Evolutionary conservation across 1,284 basidiomycete genomes (phyloP).

Genomic region (Cryptococcus depauperatus): DNA sequence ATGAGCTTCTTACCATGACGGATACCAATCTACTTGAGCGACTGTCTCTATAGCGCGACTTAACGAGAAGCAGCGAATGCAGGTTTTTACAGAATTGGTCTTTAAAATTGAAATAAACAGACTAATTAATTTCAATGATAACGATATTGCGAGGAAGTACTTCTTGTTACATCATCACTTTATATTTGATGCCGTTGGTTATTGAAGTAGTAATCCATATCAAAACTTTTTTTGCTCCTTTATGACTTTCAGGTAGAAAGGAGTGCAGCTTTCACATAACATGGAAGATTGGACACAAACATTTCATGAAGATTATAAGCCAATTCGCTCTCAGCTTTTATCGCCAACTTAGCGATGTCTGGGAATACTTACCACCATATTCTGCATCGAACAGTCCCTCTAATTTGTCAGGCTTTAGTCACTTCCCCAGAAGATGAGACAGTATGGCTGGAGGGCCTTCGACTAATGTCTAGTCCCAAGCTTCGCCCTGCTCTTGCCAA

Average conservation of each 20-base stretch:
- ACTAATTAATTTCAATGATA: too few species aligned
- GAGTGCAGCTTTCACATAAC: not conserved
- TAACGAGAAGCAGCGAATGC: too few species aligned
- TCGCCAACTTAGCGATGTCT: conserved; percentile 10
- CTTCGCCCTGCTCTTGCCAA: conserved; percentile 19
- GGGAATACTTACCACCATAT: conserved; percentile 24
- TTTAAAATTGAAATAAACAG: too few species aligned
- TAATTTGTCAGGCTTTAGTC: conserved; percentile 31
- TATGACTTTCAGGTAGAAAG: not conserved
- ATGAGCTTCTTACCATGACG: too few species aligned
- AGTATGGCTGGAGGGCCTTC: conserved; percentile 30
- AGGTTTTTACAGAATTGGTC: too few species aligned
- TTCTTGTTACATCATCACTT: too few species aligned
- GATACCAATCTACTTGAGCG: too few species aligned
- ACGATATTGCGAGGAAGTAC: too few species aligned
- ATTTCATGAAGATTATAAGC: not conserved
- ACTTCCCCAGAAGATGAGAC: conserved; percentile 20
- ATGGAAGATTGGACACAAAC: not conserved
- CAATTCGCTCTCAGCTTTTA: not conserved
- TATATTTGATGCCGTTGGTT: too few species aligned
- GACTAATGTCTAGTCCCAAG: conserved; percentile 23
- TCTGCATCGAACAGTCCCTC: conserved; percentile 30
- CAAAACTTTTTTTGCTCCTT: too few species aligned
- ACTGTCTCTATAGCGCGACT: too few species aligned
- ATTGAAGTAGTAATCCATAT: too few species aligned